Conservation (phyloP, 495 filamentous ascomycete species). For the Parachaetomium inaequale region DNA sequence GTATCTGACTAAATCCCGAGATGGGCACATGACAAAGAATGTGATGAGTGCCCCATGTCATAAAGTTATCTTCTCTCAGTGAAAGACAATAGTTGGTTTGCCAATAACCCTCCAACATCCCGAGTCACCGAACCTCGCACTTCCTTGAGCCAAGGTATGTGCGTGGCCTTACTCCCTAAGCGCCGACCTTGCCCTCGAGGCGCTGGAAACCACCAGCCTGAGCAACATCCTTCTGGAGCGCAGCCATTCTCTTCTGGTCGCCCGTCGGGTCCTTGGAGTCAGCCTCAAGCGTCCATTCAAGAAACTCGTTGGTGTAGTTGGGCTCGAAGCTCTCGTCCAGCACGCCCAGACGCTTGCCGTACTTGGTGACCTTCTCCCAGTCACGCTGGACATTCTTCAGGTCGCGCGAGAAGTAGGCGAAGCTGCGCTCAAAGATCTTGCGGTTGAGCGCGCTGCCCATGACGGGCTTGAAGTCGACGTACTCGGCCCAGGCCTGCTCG, state of each 20-base stretch:
- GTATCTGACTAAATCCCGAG: too few species aligned
- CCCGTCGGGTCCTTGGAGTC: slow-evolving; percentile 60
- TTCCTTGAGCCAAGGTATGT: too few species aligned
- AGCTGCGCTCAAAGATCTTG: slow-evolving; percentile 70
- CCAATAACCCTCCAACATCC: too few species aligned
- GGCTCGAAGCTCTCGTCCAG: slow-evolving; percentile 54
- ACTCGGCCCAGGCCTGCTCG: slow-evolving; percentile 55
- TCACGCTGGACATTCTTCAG: slow-evolving; percentile 66
- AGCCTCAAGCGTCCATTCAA: slow-evolving; percentile 57
- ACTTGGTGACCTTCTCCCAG: slow-evolving; percentile 66
- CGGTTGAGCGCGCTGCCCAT: slow-evolving; percentile 63
- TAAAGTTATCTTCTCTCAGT: too few species aligned
- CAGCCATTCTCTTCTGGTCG: slow-evolving; percentile 64
- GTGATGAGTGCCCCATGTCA: too few species aligned
- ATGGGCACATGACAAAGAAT: too few species aligned
- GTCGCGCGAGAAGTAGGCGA: slow-evolving; percentile 66
- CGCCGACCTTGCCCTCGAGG: slow-evolving; percentile 22
- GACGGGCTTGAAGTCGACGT: slow-evolving; percentile 63
- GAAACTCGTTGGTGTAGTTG: slow-evolving; percentile 65
- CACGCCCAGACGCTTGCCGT: slow-evolving; percentile 63
- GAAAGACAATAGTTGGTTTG: too few species aligned
- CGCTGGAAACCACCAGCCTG: slow-evolving; percentile 46
- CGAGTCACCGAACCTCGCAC: too few species aligned
- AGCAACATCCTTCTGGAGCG: slow-evolving; percentile 57
- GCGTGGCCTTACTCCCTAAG: not conserved